Base-by-base conservation (phyloP, 768 basidiomycete genomes). In the Tricholomella constricta region DNA sequence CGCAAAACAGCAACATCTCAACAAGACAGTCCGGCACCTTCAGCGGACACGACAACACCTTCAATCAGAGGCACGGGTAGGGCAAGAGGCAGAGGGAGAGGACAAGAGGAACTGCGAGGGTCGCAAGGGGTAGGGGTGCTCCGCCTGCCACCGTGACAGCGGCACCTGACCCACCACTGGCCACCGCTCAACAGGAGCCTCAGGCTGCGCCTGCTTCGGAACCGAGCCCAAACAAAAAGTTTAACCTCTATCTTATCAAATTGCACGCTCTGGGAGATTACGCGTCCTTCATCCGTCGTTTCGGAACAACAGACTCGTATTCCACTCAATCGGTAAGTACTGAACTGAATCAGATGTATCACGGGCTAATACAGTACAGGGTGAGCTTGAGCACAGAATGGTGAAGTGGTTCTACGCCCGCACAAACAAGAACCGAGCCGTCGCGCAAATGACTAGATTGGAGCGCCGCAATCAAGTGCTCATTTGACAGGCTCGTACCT, bases 361-460 rank as follows among this genome's bases (percentile, higher is more conserved):
- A 37, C 6, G 5, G 6, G 19, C 14, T 15, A 15, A 37, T 15
- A 4, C 6, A n/a, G 36, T n/a, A 15, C n/a, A 37, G 36, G 36
- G 70, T 0, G 72, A 77, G 46, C 60, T 66, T 0, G 67, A 76
- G 52, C 76, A 77, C 43, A 56, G 58, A 0, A 54, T 50, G 0
- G 63, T 69, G 51, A 41, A 53, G 31, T 20, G 42, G 1, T 47
- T 46, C 29, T 47, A 45, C 26, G 25, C 26, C 11, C 34, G 62
- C 0, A 70, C 67, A 0, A 72, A 69, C 56, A 72, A 72, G 46
- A 67, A 61, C 29, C 32, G 54, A 0, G 49, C 53, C 19, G 55
- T 49, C 0, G 19, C 31, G 0, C 65, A 68, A 9, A 73, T 74
- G 22, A 61, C 65, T 0, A 55, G 15, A 1, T 29, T 45, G 0